Percentiles rank a stretch among this genome's conserved stretches.
phyloP scores from a whole-genome alignment of 345 rosid species.

The Rhodamnia rubescens region DNA sequence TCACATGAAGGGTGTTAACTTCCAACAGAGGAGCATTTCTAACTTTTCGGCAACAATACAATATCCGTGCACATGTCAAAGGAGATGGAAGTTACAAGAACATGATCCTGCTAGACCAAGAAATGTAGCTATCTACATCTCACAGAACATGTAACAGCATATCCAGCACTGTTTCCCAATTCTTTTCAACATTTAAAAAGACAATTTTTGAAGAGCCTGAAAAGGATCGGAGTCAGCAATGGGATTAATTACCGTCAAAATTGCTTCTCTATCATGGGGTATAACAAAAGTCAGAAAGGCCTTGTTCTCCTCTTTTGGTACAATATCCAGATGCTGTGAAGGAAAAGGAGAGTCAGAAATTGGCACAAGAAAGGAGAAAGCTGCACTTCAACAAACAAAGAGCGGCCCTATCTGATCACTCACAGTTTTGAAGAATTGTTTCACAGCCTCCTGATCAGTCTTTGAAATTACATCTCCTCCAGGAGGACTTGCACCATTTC shows the following conservation, averaged over 20 bases:
- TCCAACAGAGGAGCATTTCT: background rate
- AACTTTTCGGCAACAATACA: background rate
- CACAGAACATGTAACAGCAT: background rate
- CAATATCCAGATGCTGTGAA: slow-evolving; percentile 52
- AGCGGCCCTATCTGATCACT: slow-evolving; percentile 3
- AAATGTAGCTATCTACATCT: background rate
- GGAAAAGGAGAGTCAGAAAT: background rate
- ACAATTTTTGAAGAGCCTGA: background rate
- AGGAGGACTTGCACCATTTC: slow-evolving; percentile 23
- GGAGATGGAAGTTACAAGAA: background rate
- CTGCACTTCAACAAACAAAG: background rate
- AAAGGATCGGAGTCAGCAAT: background rate
- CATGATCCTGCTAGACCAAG: background rate
- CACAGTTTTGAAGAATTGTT: slow-evolving; percentile 68
- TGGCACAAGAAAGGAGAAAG: background rate
- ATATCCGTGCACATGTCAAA: background rate
- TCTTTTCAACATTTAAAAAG: background rate
- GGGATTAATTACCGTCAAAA: slow-evolving; percentile 40
- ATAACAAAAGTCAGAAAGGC: slow-evolving; percentile 75
- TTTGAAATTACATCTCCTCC: slow-evolving; percentile 16
- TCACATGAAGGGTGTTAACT: background rate
- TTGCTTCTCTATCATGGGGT: slow-evolving; percentile 73
- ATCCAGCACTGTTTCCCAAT: background rate
- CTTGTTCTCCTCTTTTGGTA: slow-evolving; percentile 65
- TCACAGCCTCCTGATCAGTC: slow-evolving; percentile 41